A percentile compares a stretch with the other conserved stretches of the same genome.
Evolutionary conservation across 306 rosid genomes (phyloP).

Genomic region (Castanopsis chinensis): DNA sequence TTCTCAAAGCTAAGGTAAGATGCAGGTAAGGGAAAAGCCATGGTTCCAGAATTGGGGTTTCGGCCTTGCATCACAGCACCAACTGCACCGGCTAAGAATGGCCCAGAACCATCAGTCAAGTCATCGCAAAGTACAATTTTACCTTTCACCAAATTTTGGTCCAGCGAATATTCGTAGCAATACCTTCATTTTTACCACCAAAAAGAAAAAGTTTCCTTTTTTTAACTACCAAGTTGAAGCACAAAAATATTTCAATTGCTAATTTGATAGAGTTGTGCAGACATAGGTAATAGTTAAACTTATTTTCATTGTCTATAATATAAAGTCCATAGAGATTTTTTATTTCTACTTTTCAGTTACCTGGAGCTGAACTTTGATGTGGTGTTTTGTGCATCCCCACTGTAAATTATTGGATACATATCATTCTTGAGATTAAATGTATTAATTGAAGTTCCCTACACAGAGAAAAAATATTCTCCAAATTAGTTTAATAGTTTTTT

Average conservation of each 20-base stretch:
- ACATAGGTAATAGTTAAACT: not conserved
- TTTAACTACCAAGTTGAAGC: not conserved
- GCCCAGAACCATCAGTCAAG: rapidly evolving
- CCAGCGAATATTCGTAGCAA: not conserved
- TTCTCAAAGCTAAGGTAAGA: not conserved
- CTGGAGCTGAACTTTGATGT: slow-evolving; percentile 22
- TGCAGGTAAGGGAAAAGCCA: slow-evolving; percentile 22
- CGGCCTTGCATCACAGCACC: slow-evolving; percentile 26
- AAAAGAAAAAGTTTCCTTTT: not conserved
- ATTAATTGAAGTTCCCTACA: too few relatives aligned
- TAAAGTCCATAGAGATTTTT: too few relatives aligned
- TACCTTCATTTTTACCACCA: slow-evolving; percentile 1
- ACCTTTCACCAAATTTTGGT: slow-evolving; percentile 30
- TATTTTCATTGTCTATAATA: too few relatives aligned
- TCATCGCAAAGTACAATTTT: slow-evolving; percentile 52
- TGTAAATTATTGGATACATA: too few relatives aligned
- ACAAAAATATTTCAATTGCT: not conserved
- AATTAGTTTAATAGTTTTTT: too few relatives aligned
- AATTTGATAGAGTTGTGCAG: not conserved
- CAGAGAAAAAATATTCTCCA: too few relatives aligned
- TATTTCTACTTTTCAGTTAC: slow-evolving; percentile 17
- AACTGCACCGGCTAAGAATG: slow-evolving; percentile 5
- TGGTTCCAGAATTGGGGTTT: not conserved
- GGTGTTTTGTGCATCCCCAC: too few relatives aligned
- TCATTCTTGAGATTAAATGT: too few relatives aligned